Percentiles rank a stretch among this genome's conserved stretches.
Evolutionary conservation across 2,329 filamentous ascomycete species (phyloP).

Genomic region (Ascochyta clinopodiicola): DNA sequence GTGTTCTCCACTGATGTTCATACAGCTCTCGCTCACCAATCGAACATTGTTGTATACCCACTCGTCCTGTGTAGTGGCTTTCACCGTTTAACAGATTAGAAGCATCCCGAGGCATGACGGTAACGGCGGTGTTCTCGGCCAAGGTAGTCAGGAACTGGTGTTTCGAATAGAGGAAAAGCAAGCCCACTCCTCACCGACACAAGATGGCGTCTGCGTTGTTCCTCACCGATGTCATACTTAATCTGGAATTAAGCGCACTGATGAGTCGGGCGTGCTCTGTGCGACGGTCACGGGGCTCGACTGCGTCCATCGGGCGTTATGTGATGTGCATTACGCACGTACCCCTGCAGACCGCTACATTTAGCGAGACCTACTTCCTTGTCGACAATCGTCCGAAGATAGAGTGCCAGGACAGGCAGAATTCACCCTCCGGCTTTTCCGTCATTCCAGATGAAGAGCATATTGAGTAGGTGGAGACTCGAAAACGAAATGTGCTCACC

Average conservation of each 20-base stretch:
- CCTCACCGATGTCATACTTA: neutral
- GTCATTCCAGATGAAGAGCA: constrained; percentile 1
- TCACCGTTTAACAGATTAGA: neutral
- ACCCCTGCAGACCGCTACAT: neutral
- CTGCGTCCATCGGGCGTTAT: constrained; percentile 2
- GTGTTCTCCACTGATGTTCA: neutral
- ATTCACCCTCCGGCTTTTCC: neutral
- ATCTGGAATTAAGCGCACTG: neutral
- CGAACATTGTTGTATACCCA: neutral
- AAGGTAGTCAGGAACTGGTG: neutral
- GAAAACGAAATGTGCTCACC: neutral
- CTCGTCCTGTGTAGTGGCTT: neutral
- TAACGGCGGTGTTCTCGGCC: constrained; percentile 3
- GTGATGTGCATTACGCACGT: constrained; percentile 1
- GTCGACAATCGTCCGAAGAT: neutral
- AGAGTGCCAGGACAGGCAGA: neutral
- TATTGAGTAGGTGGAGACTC: neutral
- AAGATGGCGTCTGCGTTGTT: neutral
- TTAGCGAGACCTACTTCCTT: neutral
- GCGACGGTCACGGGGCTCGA: neutral
- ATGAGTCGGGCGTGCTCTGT: neutral
- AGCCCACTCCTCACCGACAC: neutral
- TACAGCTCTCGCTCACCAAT: neutral
- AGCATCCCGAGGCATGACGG: neutral
- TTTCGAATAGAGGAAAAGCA: constrained; percentile 7